Evolutionary conservation across 805 yeast species (phyloP), one percentile per base, ranked within the genome.

Genomic region (Kuraishia molischiana): DNA sequence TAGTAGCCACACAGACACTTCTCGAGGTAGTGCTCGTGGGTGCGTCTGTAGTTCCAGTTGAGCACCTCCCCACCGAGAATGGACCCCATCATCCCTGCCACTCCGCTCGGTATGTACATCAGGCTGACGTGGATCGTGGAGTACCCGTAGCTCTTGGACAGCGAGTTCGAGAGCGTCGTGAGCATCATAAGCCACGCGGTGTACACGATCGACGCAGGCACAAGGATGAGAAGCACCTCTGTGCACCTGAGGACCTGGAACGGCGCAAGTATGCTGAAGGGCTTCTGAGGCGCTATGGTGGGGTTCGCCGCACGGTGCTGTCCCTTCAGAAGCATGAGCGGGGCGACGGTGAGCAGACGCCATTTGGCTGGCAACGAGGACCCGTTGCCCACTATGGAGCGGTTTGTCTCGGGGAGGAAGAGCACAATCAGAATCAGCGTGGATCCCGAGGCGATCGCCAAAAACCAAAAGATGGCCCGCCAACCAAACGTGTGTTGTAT

Each of bases 391-490:
- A 64, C 69, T 5, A 62, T 44, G 29, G 48, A 53, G 22, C 69
- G 38, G 20, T 60, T 51, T 0, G 69, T 64, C 42, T 64, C 69
- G 3, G 69, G 69, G n/a, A 64, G 48, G 10, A 55, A 18, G 3
- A 68, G 29, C 3, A 59, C 40, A 2, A 65, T 56, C 0, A 56
- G 17, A 0, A 61, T 5, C 2, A 60, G 40, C 4, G 70, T 61
- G 3, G 51, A 44, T 5, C 77, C 77, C 14, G 78, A 66, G n/a
- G 78, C 75, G 28, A 79, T 76, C 2, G 78, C 70, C 35, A 80
- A 52, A 43, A 83, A 80, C 72, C 81, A 72, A 45, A 78, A 78
- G 20, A 76, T 67, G 0, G 82, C 70, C 47, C 87, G 62, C 90
- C 92, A 83, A n/a, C 73, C 67, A 18, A 64, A 45, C 1, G 55